phyloP scores from a whole-genome alignment of 2,329 filamentous ascomycete genomes.

The Aureobasidium zeae region DNA sequence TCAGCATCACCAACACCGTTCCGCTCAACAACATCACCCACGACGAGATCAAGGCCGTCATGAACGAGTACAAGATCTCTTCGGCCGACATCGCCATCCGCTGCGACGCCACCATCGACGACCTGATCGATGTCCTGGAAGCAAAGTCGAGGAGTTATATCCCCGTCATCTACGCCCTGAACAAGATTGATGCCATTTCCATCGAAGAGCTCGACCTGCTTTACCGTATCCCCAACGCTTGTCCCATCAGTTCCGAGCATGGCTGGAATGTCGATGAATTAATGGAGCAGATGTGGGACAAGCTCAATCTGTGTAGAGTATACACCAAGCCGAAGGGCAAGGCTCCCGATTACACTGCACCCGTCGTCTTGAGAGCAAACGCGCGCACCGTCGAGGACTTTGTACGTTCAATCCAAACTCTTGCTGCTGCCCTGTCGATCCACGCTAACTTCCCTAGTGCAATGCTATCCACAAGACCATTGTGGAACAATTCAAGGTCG shows the following conservation, averaged over 20 bases:
- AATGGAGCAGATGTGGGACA: constrained; percentile 97
- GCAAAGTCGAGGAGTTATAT: constrained; percentile 94
- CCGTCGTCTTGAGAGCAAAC: constrained; percentile 75
- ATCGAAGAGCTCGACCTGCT: constrained; percentile 95
- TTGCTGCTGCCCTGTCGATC: constrained; percentile 6
- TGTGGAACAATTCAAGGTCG: constrained; percentile 87
- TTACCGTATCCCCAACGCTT: constrained; percentile 93
- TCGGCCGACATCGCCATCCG: constrained; percentile 96
- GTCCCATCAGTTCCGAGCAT: constrained; percentile 87
- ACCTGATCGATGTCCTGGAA: constrained; percentile 91
- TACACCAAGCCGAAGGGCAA: constrained; percentile 98
- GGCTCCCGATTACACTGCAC: constrained; percentile 81
- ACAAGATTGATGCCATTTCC: constrained; percentile 97
- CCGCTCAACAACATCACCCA: constrained; percentile 86
- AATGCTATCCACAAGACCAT: constrained; percentile 96
- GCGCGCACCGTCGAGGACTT: constrained; percentile 94
- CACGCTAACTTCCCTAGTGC: constrained; percentile 53
- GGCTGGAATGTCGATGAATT: constrained; percentile 98
- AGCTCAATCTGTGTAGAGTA: constrained; percentile 78
- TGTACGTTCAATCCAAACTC: too few species aligned
- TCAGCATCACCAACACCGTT: constrained; percentile 91
- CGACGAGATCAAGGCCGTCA: constrained; percentile 95
- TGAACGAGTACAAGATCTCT: constrained; percentile 93
- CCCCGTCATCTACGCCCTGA: constrained; percentile 96
- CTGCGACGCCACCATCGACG: constrained; percentile 94